phyloP scores from a whole-genome alignment of 2,329 filamentous ascomycete species.

The Aspergillus fumigatus region DNA sequence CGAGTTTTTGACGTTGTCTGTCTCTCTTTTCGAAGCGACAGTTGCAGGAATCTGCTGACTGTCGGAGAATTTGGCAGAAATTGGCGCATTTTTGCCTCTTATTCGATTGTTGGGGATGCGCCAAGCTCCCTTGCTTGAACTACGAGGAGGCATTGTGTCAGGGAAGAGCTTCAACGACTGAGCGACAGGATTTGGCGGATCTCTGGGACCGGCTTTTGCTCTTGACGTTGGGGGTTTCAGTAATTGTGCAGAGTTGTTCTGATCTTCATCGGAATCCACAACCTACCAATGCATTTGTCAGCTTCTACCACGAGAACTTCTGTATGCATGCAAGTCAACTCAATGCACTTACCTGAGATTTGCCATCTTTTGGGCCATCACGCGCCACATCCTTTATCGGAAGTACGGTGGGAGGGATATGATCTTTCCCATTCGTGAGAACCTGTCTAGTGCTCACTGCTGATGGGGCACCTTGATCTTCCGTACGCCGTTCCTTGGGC shows the following conservation, averaged over 20 bases:
- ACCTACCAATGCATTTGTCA: background rate
- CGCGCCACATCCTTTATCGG: background rate
- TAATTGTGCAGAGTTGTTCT: background rate
- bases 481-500: background rate
- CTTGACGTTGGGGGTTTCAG: slow-evolving; percentile 3
- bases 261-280: background rate
- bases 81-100: slow-evolving; percentile 4
- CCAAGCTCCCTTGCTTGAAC: slow-evolving; percentile 25
- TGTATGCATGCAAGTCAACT: background rate
- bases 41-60: background rate
- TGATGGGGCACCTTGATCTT: background rate
- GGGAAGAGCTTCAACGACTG: slow-evolving; percentile 31
- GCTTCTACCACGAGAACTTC: background rate
- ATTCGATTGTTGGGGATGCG: slow-evolving; percentile 18
- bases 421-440: background rate
- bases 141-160: slow-evolving; percentile 27
- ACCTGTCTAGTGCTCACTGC: background rate
- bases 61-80: background rate
- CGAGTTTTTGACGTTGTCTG: background rate
- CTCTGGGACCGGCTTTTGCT: slow-evolving; percentile 8
- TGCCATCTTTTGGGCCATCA: background rate
- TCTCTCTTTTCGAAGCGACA: background rate
- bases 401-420: background rate
- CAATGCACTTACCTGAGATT: background rate
- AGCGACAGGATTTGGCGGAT: slow-evolving; percentile 9